phyloP scores from a whole-genome alignment of 345 rosid genomes.

The Sonneratia caseolaris region DNA sequence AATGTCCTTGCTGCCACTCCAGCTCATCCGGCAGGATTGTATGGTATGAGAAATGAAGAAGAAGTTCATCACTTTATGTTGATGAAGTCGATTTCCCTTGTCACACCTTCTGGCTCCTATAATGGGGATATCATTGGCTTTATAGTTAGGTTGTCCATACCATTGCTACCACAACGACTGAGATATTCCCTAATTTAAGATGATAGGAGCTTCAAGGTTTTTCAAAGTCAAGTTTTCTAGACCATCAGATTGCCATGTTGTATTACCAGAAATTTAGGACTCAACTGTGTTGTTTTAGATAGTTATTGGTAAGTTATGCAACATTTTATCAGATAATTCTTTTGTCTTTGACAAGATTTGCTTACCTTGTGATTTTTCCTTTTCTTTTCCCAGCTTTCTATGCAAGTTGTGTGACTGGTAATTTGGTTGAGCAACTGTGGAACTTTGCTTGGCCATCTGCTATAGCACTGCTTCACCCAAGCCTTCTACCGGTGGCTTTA shows the following conservation, averaged over 20 bases:
- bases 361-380: not conserved
- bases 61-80: not conserved
- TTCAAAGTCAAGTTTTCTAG: not conserved
- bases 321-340: not conserved
- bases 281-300: not conserved
- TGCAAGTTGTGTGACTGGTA: slow-evolving; percentile 68
- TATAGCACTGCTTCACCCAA: slow-evolving; percentile 82
- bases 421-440: slow-evolving; percentile 90
- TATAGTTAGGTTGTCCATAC: not conserved
- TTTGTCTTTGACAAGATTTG: not conserved
- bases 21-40: slow-evolving; percentile 79
- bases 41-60: slow-evolving; percentile 34
- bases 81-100: not conserved
- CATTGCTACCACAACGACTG: not conserved
- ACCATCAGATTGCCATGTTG: not conserved
- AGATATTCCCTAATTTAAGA: not conserved
- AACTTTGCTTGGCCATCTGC: slow-evolving; percentile 96
- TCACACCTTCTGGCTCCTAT: not conserved
- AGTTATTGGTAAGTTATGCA: not conserved
- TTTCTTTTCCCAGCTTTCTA: slow-evolving; percentile 41
- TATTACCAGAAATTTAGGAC: not conserved
- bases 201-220: not conserved
- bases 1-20: slow-evolving; percentile 84
- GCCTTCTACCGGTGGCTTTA: slow-evolving; percentile 92
- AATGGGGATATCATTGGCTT: not conserved